phyloP scores from a whole-genome alignment of 805 yeast species.

The Wickerhamiella sorbophila region DNA sequence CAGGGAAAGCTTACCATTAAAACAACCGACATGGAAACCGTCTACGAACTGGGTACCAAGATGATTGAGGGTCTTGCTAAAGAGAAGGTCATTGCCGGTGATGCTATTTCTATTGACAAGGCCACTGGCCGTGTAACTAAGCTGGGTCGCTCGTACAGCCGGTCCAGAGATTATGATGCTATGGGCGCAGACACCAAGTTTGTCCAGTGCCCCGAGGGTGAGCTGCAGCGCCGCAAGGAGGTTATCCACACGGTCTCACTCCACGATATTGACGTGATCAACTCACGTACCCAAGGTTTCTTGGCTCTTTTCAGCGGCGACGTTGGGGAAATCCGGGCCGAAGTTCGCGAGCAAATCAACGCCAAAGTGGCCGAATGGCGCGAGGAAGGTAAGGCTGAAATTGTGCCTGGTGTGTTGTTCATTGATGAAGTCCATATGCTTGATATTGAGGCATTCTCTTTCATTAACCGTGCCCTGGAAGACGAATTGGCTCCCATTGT shows the following conservation, averaged over 20 bases:
- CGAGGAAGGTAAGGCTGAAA: constrained; percentile 95
- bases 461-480: constrained; percentile 89
- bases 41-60: constrained; percentile 85
- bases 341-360: constrained; percentile 92
- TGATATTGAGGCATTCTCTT: constrained; percentile 92
- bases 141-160: constrained; percentile 88
- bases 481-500: constrained; percentile 95
- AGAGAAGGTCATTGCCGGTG: constrained; percentile 95
- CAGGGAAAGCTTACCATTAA: constrained; percentile 96
- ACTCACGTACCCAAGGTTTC: constrained; percentile 95
- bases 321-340: constrained; percentile 94
- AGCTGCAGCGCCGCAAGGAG: constrained; percentile 86
- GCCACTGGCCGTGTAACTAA: constrained; percentile 89
- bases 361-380: constrained; percentile 96
- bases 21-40: constrained; percentile 97
- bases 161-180: constrained; percentile 96
- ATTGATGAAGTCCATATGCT: constrained; percentile 98
- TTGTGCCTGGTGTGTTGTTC: constrained; percentile 92
- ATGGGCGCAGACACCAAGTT: constrained; percentile 97
- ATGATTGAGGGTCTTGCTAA: constrained; percentile 90
- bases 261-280: constrained; percentile 95
- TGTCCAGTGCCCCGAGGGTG: constrained; percentile 98
- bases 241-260: constrained; percentile 96
- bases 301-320: constrained; percentile 90
- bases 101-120: constrained; percentile 88